These are phyloP conservation scores for Purshia tridentata DNA, from an alignment of 306 rosid species.

Conservation along the genomic window DNA sequence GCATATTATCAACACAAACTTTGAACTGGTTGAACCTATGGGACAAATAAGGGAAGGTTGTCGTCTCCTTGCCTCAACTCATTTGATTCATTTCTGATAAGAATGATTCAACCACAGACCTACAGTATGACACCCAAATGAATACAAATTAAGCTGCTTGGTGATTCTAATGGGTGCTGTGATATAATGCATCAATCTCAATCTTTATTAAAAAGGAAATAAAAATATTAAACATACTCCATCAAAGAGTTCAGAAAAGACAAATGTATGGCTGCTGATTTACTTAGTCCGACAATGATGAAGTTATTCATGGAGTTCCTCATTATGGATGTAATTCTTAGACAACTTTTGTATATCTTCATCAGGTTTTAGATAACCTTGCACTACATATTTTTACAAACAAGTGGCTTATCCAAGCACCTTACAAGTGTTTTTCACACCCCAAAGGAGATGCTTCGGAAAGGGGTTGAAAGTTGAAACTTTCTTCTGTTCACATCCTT, in stretches of 20 bases:
- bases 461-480: not conserved
- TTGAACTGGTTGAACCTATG: not conserved
- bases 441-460: not conserved
- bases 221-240: not conserved
- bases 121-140: not conserved
- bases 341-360: not conserved
- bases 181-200: not conserved
- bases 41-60: not conserved
- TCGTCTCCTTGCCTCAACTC: not conserved
- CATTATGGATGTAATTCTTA: not conserved
- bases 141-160: not conserved
- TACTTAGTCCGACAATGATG: not conserved
- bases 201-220: not conserved
- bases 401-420: not conserved
- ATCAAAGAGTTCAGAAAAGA: not conserved
- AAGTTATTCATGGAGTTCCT: not conserved
- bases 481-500: not conserved
- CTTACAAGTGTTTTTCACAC: not conserved
- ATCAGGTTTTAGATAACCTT: not conserved
- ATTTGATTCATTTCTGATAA: not conserved
- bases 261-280: not conserved
- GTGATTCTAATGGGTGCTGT: not conserved
- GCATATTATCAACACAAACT: not conserved
- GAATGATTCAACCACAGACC: not conserved
- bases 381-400: not conserved